Percentiles rank a stretch among this genome's conserved stretches.
Conservation (phyloP, 768 basidiomycete genomes). For the Tylopilus sp. region DNA sequence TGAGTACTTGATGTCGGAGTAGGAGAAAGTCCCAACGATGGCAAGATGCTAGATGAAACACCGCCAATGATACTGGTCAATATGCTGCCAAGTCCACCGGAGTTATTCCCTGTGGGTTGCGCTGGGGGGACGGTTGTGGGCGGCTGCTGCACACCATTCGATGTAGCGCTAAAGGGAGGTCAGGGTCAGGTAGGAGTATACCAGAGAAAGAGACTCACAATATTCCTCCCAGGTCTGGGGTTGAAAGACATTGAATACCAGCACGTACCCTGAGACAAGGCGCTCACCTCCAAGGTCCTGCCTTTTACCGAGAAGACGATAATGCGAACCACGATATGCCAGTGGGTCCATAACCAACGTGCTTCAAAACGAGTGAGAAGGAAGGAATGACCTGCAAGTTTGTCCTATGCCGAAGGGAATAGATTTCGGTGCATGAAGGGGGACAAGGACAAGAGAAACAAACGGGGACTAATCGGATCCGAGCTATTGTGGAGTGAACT, state of each 20-base stretch:
- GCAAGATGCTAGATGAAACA: constrained; percentile 4
- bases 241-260: not conserved
- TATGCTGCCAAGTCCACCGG: constrained; percentile 12
- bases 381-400: constrained; percentile 22
- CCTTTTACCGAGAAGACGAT: constrained; percentile 20
- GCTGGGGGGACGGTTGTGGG: too few relatives aligned
- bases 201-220: constrained; percentile 17
- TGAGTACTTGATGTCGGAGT: constrained; percentile 8
- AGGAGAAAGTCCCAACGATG: constrained; percentile 21
- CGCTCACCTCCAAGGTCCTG: constrained; percentile 32
- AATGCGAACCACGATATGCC: constrained; percentile 12
- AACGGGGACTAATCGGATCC: not conserved
- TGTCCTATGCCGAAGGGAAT: not conserved
- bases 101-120: not conserved
- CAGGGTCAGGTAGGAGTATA: not conserved
- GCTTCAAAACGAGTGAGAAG: constrained; percentile 15
- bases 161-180: constrained; percentile 9
- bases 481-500: not conserved
- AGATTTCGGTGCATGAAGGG: constrained; percentile 8
- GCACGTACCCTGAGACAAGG: not conserved
- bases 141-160: too few relatives aligned
- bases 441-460: not conserved
- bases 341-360: constrained; percentile 21
- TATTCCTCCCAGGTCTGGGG: constrained; percentile 15
- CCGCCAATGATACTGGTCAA: constrained; percentile 15